Conservation (phyloP, 2,329 filamentous ascomycete species). For the Lasiodiplodia sp. region DNA sequence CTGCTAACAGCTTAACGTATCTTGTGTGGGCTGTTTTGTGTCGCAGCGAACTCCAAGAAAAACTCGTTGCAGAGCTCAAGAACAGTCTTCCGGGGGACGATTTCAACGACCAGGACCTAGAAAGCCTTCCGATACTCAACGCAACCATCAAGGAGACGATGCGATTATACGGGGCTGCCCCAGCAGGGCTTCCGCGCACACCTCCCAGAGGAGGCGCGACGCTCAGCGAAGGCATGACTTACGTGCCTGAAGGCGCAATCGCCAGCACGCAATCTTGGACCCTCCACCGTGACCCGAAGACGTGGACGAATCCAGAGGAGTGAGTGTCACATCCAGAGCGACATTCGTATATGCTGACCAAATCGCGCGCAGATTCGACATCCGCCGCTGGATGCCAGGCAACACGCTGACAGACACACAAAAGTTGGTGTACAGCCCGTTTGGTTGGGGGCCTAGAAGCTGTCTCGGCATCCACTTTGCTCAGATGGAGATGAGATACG, state of each 20-base stretch:
- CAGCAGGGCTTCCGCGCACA: background rate
- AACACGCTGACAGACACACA: background rate
- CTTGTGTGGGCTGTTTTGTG: slow-evolving; percentile 48
- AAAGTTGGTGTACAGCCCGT: background rate
- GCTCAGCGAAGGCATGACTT: background rate
- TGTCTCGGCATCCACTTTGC: slow-evolving; percentile 37
- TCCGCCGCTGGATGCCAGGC: background rate
- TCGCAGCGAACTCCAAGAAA: slow-evolving; percentile 24
- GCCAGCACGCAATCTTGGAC: background rate
- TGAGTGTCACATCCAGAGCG: background rate
- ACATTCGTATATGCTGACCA: background rate
- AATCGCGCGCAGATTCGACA: background rate
- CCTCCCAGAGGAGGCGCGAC: background rate
- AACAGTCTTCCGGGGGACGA: background rate
- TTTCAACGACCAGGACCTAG: background rate
- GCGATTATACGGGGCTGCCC: background rate
- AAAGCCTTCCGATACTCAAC: background rate
- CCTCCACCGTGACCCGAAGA: background rate
- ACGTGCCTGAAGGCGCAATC: background rate
- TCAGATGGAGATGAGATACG: slow-evolving; percentile 33
- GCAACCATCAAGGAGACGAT: background rate
- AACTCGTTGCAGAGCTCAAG: slow-evolving; percentile 31
- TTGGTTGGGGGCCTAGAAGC: background rate
- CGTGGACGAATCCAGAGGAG: background rate
- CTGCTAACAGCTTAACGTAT: slow-evolving; percentile 59